These are phyloP conservation scores for Ensete ventricosum DNA, from an alignment of 176 grass and related monocot genomes.

Conservation along the genomic window DNA sequence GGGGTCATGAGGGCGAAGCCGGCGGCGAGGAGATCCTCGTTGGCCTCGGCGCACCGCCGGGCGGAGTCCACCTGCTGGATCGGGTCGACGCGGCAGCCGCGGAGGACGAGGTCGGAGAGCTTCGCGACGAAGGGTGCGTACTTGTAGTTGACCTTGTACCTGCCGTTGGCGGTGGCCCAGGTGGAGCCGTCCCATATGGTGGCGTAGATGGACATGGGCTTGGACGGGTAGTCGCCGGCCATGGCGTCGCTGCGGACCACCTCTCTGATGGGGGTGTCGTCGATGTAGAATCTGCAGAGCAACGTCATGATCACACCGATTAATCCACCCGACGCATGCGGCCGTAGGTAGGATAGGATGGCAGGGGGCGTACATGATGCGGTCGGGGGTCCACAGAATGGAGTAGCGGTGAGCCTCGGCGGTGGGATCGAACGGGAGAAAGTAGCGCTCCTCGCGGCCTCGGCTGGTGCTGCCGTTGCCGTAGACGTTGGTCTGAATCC, in stretches of 20 bases:
- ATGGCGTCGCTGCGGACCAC: constrained; percentile 14
- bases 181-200: constrained; percentile 25
- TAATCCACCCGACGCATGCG: background rate
- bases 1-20: constrained; percentile 13
- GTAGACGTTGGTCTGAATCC: constrained; percentile 23
- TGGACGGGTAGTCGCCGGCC: constrained; percentile 20
- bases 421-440: constrained; percentile 15
- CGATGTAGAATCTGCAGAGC: constrained; percentile 10
- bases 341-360: background rate
- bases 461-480: constrained; percentile 21
- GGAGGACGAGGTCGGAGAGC: constrained; percentile 19
- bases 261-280: constrained; percentile 12
- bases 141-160: constrained; percentile 23
- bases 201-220: constrained; percentile 24
- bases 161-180: constrained; percentile 16
- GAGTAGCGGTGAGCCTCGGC: constrained; percentile 17
- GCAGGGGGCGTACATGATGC: background rate
- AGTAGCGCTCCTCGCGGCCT: constrained; percentile 21
- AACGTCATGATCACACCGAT: background rate
- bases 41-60: background rate
- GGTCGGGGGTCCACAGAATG: constrained; percentile 17
- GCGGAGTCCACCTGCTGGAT: constrained; percentile 8
- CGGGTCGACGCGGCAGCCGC: constrained; percentile 16
- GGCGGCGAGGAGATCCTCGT: background rate
- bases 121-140: constrained; percentile 16